Evolutionary conservation across 2,329 filamentous ascomycete genomes (phyloP).

Genomic region (Alternaria sp.): DNA sequence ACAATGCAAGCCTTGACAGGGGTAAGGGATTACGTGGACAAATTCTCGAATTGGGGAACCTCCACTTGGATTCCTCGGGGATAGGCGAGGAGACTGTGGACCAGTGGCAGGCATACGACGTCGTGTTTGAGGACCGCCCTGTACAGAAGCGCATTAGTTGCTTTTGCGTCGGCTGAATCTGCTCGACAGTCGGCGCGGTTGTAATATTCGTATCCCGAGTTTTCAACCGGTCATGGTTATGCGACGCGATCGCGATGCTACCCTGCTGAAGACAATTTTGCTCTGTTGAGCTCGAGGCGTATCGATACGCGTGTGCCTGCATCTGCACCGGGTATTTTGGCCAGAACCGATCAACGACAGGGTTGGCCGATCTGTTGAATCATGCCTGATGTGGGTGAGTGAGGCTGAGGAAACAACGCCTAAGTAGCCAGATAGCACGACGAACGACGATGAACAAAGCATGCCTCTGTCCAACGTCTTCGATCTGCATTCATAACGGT

Average conservation of each 20-base stretch:
- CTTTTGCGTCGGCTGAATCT: constrained; percentile 1
- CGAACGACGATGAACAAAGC: not conserved
- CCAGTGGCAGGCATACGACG: constrained; percentile 1
- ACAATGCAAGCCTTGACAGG: constrained; percentile 12
- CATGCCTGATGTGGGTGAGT: constrained; percentile 3
- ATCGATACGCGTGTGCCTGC: constrained; percentile 24
- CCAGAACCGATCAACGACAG: constrained; percentile 37
- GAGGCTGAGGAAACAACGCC: not conserved
- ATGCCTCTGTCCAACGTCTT: not conserved
- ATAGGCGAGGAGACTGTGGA: constrained; percentile 7
- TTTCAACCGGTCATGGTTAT: constrained; percentile 1
- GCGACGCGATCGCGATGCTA: constrained; percentile 1
- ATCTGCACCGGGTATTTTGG: constrained; percentile 11
- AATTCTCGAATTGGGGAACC: constrained; percentile 6
- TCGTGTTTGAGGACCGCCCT: not conserved
- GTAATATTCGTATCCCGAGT: not conserved
- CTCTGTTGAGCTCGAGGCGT: constrained; percentile 14
- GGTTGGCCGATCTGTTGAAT: constrained; percentile 14
- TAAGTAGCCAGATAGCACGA: too few relatives aligned
- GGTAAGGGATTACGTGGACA: constrained; percentile 20
- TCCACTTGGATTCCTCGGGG: constrained; percentile 3
- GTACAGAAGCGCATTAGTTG: not conserved
- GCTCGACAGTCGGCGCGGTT: not conserved
- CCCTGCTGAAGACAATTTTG: constrained; percentile 9
- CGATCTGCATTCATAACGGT: constrained; percentile 4